A percentile compares a stretch with the other conserved stretches of the same genome.
Evolutionary conservation across 176 grass and related monocot genomes (phyloP).

Genomic region (Pontederia crassipes): DNA sequence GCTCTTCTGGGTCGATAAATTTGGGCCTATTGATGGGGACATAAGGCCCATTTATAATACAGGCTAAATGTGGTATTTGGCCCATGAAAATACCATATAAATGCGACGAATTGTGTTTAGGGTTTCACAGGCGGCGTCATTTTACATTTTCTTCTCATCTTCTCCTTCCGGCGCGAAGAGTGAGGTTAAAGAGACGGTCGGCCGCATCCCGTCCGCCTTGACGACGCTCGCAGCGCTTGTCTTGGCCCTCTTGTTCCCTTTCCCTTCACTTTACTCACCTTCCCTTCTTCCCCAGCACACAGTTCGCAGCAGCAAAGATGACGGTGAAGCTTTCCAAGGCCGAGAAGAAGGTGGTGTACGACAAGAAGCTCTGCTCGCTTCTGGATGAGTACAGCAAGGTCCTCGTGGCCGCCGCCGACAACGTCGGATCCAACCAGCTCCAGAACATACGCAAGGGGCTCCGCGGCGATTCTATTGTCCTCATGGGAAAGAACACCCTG

Average conservation of each 20-base stretch:
- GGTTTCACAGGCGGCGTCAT: neutral
- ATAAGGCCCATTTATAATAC: too few species aligned
- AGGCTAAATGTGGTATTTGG: too few species aligned
- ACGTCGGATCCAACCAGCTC: conserved; percentile 9
- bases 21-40: too few species aligned
- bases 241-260: conserved; percentile 1
- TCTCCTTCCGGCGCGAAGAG: neutral
- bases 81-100: neutral
- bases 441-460: conserved; percentile 15
- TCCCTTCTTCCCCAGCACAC: neutral
- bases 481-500: conserved; percentile 16
- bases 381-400: conserved; percentile 14
- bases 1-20: too few species aligned
- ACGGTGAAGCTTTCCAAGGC: conserved; percentile 10
- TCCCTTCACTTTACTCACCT: neutral
- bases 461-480: conserved; percentile 4
- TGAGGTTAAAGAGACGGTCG: conserved; percentile 15
- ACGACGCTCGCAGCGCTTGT: neutral
- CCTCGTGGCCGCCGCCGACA: conserved; percentile 8
- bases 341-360: conserved; percentile 16
- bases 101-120: neutral
- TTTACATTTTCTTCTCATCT: neutral
- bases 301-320: neutral
- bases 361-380: conserved; percentile 17
- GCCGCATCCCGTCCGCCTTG: conserved; percentile 9